Base-by-base conservation (phyloP, 495 filamentous ascomycete species). In the Barbatosphaeria neglecta region DNA sequence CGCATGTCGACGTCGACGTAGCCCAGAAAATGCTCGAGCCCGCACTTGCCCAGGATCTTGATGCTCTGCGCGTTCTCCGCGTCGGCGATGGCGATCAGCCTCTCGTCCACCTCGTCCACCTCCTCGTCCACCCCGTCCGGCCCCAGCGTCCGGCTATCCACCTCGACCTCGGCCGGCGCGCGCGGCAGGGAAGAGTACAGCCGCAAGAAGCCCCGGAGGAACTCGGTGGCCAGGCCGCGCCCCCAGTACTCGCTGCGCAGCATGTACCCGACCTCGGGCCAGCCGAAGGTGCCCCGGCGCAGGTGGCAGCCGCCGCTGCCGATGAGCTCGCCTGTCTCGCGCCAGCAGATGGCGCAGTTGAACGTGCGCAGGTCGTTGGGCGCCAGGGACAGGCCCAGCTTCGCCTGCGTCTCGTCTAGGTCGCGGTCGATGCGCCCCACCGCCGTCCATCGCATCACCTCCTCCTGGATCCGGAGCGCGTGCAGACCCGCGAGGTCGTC, bases 251-350 rank as follows among this genome's bases (percentile, higher is more conserved):
- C 67, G 33, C 47, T 57, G 25, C 50, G 54, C 22, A 76, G 48
- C 55, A 74, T 70, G 47, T 74, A 76, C 15, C 73, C 73, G 11
- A 73, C 43, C 53, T 70, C 70, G 2, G 70, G 72, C 68, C 68
- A 72, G 9, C 67, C 66, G 8, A 63, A 46, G 17, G 18, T 27
- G 22, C 37, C 46, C 16, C 22, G 7, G n/a, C 23, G 25, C 8
- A 43, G 49, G 38, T 66, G 60, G 13, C 48, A 49, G 7, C 67
- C 66, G 17, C 67, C 67, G n/a, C 59, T 48, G 3, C 68, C 68
- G 37, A 72, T 62, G 7, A 69, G 16, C 49, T 67, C 57, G 11
- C 59, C 62, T 19, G 57, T 62, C 17, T 52, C 58, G 3, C 48
- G 45, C 8, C 62, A 54, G 37, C 65, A 70, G 25, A 69, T 65